Evolutionary conservation across 2,329 filamentous ascomycete species (phyloP).

Genomic region (Lachnellula hyalina): DNA sequence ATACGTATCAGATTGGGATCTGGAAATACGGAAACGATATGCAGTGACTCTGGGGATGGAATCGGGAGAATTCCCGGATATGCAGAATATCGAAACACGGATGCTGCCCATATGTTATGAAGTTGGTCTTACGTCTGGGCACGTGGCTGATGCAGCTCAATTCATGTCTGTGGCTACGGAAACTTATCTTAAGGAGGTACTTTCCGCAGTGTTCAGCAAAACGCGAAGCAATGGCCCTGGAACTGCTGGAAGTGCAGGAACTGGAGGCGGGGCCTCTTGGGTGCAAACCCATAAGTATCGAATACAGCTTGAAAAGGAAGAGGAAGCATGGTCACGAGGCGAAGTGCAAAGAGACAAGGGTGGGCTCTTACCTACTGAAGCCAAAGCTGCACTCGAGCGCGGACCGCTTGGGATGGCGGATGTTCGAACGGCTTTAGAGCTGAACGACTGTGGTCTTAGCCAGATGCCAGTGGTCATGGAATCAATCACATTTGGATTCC

Average conservation of each 20-base stretch:
- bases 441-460: slow-evolving; percentile 70
- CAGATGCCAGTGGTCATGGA: slow-evolving; percentile 73
- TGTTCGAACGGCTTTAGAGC: slow-evolving; percentile 66
- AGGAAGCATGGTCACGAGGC: slow-evolving; percentile 66
- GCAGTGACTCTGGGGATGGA: slow-evolving; percentile 59
- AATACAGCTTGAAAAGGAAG: slow-evolving; percentile 68
- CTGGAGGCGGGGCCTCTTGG: slow-evolving; percentile 61
- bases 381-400: slow-evolving; percentile 67
- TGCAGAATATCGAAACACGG: slow-evolving; percentile 55
- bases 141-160: slow-evolving; percentile 54
- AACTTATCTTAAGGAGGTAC: slow-evolving; percentile 60
- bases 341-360: slow-evolving; percentile 69
- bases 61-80: slow-evolving; percentile 64
- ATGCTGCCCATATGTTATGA: slow-evolving; percentile 68
- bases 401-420: slow-evolving; percentile 73
- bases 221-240: slow-evolving; percentile 61
- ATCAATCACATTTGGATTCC: slow-evolving; percentile 63
- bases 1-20: slow-evolving; percentile 50
- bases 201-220: slow-evolving; percentile 58
- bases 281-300: slow-evolving; percentile 77
- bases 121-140: slow-evolving; percentile 54
- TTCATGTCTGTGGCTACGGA: slow-evolving; percentile 63
- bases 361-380: slow-evolving; percentile 75
- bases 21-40: slow-evolving; percentile 63
- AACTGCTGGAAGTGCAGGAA: slow-evolving; percentile 55